Evolutionary conservation across 805 yeast species (phyloP), one percentile per base, ranked within the genome.

Genomic region (Danielozyma ontarioensis): DNA sequence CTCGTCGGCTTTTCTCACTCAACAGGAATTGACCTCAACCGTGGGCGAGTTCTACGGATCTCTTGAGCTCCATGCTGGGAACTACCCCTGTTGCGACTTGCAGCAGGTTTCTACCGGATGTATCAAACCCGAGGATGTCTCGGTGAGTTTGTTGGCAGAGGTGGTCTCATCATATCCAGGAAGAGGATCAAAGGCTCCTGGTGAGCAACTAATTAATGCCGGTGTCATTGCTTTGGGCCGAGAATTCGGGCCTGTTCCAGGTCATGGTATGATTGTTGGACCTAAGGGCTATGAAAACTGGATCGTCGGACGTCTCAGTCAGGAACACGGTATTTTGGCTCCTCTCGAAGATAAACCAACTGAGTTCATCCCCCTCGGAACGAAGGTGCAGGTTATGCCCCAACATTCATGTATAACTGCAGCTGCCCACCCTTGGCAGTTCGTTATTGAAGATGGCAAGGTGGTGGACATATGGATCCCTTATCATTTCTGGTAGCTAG

Each of bases 1-100:
- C 48, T 73, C 84, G 1, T 62, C 78, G 17, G 59, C 59, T 38
- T 21, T 37, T 8, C 40, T 62, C 34, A 34, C 50, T 2, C 25
- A 35, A n/a, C 40, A 35, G 7, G 61, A 53, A 22, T 28, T 59
- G 29, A 39, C 28, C 8, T 17, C 36, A 34, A 46, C 14, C 25
- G 44, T 44, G 42, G 42, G 44, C 5, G 35, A 38, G 4, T 10
- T 19, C 13, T 39, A 44, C 13, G 80, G 78, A 4, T 47, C 51
- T 1, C 56, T 83, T 25, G 93, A 83, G 49, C 51, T 83, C 13
- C 94, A 83, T 51, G 89, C 90, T n/a, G 94, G 94, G 10, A 83
- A 83, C 50, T 83, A 80, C 48, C 71, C 80, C 3, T 71, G 78
- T 48, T 76, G 83, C 47, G 94, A 84, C 50, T 57, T 82, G 34